Conservation (phyloP, 2,329 filamentous ascomycete species). For the Colletotrichum truncatum region DNA sequence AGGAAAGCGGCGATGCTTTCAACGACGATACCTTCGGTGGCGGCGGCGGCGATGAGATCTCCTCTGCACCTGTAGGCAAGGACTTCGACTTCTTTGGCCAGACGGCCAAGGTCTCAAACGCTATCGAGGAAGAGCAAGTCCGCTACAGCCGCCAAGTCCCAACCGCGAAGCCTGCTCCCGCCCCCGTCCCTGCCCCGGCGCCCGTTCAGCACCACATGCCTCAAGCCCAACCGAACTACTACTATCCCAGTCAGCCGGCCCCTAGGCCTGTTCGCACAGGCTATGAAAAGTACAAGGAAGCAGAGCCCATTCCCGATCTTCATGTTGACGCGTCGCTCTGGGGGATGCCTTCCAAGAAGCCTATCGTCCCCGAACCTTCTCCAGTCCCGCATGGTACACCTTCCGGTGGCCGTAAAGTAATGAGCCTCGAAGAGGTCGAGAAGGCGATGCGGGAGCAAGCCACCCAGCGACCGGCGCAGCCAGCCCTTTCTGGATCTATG, state of each 20-base stretch:
- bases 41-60: constrained; percentile 49
- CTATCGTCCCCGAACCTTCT: constrained; percentile 43
- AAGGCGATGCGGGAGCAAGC: constrained; percentile 84
- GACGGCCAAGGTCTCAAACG: constrained; percentile 86
- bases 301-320: constrained; percentile 84
- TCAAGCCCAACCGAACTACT: constrained; percentile 32
- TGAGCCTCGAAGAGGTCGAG: constrained; percentile 97
- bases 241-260: constrained; percentile 50
- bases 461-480: constrained; percentile 52
- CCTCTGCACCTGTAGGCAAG: constrained; percentile 72
- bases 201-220: constrained; percentile 37
- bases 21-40: constrained; percentile 93
- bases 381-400: constrained; percentile 38
- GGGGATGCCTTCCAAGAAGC: constrained; percentile 75
- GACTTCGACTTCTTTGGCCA: constrained; percentile 98
- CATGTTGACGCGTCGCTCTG: constrained; percentile 94
- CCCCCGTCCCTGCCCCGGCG: constrained; percentile 43
- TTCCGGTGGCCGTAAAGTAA: constrained; percentile 73
- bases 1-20: constrained; percentile 92
- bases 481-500: constrained; percentile 43
- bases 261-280: constrained; percentile 73
- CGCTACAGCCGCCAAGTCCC: constrained; percentile 82
- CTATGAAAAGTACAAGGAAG: constrained; percentile 89
- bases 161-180: constrained; percentile 48
- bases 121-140: constrained; percentile 90